These are phyloP conservation scores for Vanderwaltozyma yarrowii DNA, from an alignment of 805 yeast species.

Conservation along the genomic window DNA sequence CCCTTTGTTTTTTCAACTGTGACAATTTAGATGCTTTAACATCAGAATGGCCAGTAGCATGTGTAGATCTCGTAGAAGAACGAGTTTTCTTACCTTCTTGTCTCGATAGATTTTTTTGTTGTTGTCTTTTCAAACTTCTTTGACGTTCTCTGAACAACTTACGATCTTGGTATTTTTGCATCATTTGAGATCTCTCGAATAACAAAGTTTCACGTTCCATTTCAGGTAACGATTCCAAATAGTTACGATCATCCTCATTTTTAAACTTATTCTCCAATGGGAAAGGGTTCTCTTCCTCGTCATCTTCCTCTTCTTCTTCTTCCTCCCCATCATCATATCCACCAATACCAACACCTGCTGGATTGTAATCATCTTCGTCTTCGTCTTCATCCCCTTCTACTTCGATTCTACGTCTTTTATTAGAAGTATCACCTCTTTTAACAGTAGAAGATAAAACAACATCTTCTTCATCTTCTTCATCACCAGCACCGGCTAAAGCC, in stretches of 20 bases:
- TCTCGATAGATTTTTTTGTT: slow-evolving; percentile 11
- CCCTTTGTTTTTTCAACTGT: slow-evolving; percentile 68
- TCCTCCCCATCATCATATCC: slow-evolving; percentile 29
- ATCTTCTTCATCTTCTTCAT: slow-evolving; percentile 33
- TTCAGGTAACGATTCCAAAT: slow-evolving; percentile 68
- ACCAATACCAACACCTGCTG: slow-evolving; percentile 16
- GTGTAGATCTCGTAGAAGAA: slow-evolving; percentile 27
- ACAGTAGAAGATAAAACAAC: slow-evolving; percentile 20
- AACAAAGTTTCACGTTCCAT: slow-evolving; percentile 83
- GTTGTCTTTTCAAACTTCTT: slow-evolving; percentile 32
- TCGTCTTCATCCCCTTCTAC: slow-evolving; percentile 28
- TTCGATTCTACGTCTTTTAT: slow-evolving; percentile 29
- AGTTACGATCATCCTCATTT: slow-evolving; percentile 64
- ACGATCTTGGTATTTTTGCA: slow-evolving; percentile 81
- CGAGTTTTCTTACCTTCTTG: slow-evolving; percentile 23
- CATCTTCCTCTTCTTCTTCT: slow-evolving; percentile 31
- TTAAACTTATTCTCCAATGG: slow-evolving; percentile 89
- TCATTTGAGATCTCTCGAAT: slow-evolving; percentile 85
- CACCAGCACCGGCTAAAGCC: slow-evolving; percentile 82
- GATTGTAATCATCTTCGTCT: slow-evolving; percentile 35
- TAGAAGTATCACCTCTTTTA: slow-evolving; percentile 18
- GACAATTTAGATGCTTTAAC: slow-evolving; percentile 45
- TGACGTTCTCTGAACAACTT: slow-evolving; percentile 76
- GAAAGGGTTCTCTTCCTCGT: slow-evolving; percentile 57
- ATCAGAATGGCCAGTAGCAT: slow-evolving; percentile 32